These are phyloP conservation scores for Harrya chromipes DNA, from an alignment of 768 basidiomycete genomes.

Conservation along the genomic window DNA sequence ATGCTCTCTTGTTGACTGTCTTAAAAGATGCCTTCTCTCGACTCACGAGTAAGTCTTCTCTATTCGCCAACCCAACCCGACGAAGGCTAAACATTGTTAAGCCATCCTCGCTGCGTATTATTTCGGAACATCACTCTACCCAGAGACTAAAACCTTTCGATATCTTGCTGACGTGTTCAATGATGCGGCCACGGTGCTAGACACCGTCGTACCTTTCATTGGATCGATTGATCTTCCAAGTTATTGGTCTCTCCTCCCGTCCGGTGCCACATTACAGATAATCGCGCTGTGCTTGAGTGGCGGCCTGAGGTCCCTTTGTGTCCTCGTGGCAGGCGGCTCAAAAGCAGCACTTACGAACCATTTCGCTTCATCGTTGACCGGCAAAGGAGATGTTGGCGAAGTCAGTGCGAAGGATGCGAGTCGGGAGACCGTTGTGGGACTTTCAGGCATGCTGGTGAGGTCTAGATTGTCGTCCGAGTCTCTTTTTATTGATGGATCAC, in stretches of 20 bases:
- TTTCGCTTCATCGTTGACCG: constrained; percentile 50
- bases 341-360: constrained; percentile 68
- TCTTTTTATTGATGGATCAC: constrained; percentile 1
- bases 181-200: constrained; percentile 56
- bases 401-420: constrained; percentile 71
- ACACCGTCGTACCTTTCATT: constrained; percentile 57
- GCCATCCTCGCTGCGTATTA: constrained; percentile 63
- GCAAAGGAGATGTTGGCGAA: constrained; percentile 64
- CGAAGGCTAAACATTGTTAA: constrained; percentile 21
- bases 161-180: constrained; percentile 66
- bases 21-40: constrained; percentile 63
- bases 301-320: constrained; percentile 54
- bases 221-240: constrained; percentile 29
- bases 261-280: constrained; percentile 39
- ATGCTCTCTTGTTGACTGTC: constrained; percentile 63
- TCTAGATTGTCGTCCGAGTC: neutral
- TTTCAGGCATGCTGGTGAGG: constrained; percentile 64
- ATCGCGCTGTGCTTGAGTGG: constrained; percentile 57
- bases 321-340: constrained; percentile 64
- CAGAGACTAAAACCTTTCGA: constrained; percentile 70
- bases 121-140: constrained; percentile 60
- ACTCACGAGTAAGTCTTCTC: constrained; percentile 49
- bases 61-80: neutral
- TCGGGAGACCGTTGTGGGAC: constrained; percentile 66
- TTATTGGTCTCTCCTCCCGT: constrained; percentile 33